These are phyloP conservation scores for Malus fusca DNA, from an alignment of 306 rosid species.

Conservation along the genomic window DNA sequence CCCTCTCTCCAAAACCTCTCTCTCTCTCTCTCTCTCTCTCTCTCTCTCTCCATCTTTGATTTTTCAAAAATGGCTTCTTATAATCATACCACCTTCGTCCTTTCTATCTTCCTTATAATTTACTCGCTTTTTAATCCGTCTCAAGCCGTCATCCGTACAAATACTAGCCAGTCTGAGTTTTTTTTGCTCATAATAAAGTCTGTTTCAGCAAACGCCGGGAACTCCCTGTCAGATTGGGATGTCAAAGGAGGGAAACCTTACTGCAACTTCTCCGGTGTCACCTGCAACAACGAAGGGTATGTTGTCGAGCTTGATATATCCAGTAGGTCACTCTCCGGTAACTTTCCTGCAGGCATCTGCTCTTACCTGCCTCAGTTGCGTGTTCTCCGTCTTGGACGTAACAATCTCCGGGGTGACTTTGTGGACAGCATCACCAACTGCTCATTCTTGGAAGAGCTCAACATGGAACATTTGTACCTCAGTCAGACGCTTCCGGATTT, in stretches of 20 bases:
- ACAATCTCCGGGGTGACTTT: conserved; percentile 41
- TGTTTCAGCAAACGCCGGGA: conserved; percentile 40
- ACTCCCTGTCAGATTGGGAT: conserved; percentile 45
- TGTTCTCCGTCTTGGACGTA: conserved; percentile 39
- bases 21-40: neutral
- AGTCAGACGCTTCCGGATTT: conserved; percentile 60
- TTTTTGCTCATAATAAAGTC: conserved; percentile 41
- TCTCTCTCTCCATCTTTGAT: conserved; percentile 1
- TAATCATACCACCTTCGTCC: conserved; percentile 18
- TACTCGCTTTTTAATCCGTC: conserved; percentile 14
- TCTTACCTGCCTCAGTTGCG: conserved; percentile 56
- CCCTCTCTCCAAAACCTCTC: neutral
- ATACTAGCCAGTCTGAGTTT: conserved; percentile 34
- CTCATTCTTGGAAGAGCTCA: conserved; percentile 50
- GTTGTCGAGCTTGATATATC: conserved; percentile 48
- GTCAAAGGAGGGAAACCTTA: conserved; percentile 16
- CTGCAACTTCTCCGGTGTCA: conserved; percentile 63
- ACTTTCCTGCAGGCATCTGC: conserved; percentile 58
- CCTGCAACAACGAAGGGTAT: conserved; percentile 42
- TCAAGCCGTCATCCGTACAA: conserved; percentile 6
- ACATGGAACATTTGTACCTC: conserved; percentile 38
- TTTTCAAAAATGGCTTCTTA: conserved; percentile 29
- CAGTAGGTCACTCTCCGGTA: conserved; percentile 49
- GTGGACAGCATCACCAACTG: conserved; percentile 50
- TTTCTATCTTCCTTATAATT: conserved; percentile 17